Base-by-base conservation (phyloP, 2,329 filamentous ascomycete species). In the Epichloe glyceriae region DNA sequence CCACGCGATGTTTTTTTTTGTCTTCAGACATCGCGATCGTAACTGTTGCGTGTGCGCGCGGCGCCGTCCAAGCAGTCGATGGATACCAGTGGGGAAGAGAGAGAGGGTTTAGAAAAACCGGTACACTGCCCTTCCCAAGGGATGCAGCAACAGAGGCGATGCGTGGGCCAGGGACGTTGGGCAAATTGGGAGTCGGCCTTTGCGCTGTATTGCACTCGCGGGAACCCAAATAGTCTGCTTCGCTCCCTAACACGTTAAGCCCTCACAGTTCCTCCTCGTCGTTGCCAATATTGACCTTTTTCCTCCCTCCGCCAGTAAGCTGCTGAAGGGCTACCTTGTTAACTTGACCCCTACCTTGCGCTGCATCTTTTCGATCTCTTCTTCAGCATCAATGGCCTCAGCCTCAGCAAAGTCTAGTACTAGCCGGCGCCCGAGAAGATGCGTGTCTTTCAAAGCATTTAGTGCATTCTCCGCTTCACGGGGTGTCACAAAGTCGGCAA, bases 361-460 rank as follows among this genome's bases (percentile, higher is more conserved):
- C 71, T 95, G 88, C 85, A 98, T 95, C 73, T 88, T 91, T 66
- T 86, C 84, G 64, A 98, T 93, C 71, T 97, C 90, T 69, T 90
- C 88, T 72, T 98, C 93, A 3, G 93, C 84, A 71, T 97, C 90
- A 58, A 93, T 76, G 39, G 87, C 79, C 61, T 97, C 93, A 56
- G 85, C 86, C 61, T 88, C 84, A 39, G 90, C 91, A 70, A 89
- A 97, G 65, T 96, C 88, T 54, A 98, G 76, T 50, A 97, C 88
- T 60, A 98, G 75, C 62, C 85, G 83, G 54, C 93, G 82, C 51
- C 93, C 93, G 51, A 97, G 76, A 62, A 98, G 74, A 78, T 98
- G 93, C 43, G 93, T 97, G 67, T 95, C 88, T 65, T 83, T 84
- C 58, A 98, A 76, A 50, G 93, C 87, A 60, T 89, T 87, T 75